Base-by-base conservation (phyloP, 2,329 filamentous ascomycete species). In the Lecanicillium sp. region DNA sequence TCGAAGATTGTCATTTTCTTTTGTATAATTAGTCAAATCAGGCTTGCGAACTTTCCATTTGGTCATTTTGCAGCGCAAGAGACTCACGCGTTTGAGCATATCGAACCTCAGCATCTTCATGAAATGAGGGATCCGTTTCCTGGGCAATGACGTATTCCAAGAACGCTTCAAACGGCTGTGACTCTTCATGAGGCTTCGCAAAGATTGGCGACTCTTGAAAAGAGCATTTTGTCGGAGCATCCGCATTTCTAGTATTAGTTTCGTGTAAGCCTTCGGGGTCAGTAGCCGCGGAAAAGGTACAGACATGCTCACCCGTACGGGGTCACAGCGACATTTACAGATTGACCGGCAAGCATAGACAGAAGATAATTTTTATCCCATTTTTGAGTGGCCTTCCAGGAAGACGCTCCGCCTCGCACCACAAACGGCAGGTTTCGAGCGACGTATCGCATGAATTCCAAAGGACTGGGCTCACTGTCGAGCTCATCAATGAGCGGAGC, bases 361-460 rank as follows among this genome's bases (percentile, higher is more conserved):
- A 70, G 70, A 4, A 93, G 69, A 57, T 82, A 85, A 1, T 66
- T 59, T 2, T 75, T 72, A 51, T 77, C 74, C 87, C 87, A 93
- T 43, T 66, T 70, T 48, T 66, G 69, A 3, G 72, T 71, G 0
- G 87, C 85, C 32, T 69, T 67, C 85, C 86, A 91, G 29, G 73
- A 64, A 1, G 59, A 60, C 1, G 84, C 84, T 3, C 74, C 85
- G 8, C 73, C 68, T 30, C 84, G 75, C 23, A 90, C 69, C 3
- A 91, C 77, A 56, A 91, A 90, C 0, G 87, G 87, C 1, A 80
- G 77, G 60, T 91, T 93, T 29, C 71, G 74, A 14, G 84, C 75
- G 17, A 90, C 86, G 63, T 81, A 84, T 58, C 85, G 79, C 81
- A 90, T 85, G 61, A 91, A 91, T 59, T 90, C 84, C 5, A 93